A percentile compares a stretch with the other conserved stretches of the same genome.
phyloP scores from a whole-genome alignment of 2,329 filamentous ascomycete species.

The Penicillium sp. region DNA sequence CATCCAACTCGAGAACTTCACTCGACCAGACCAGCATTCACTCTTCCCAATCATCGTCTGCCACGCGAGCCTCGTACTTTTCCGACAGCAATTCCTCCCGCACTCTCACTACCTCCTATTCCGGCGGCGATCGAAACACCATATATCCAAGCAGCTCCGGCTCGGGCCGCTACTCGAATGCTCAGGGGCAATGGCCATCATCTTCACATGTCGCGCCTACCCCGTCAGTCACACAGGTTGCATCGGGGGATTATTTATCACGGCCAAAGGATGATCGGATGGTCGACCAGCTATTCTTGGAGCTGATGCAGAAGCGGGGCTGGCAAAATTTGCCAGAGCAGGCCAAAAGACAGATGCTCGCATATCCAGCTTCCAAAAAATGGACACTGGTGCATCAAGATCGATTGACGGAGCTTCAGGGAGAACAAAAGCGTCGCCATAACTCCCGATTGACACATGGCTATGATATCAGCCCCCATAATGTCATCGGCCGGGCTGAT shows the following conservation, averaged over 20 bases:
- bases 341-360: slow-evolving; percentile 90
- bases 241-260: slow-evolving; percentile 39
- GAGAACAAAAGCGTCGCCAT: slow-evolving; percentile 82
- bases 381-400: slow-evolving; percentile 98
- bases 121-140: slow-evolving; percentile 30
- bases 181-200: slow-evolving; percentile 27
- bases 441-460: slow-evolving; percentile 68
- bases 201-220: slow-evolving; percentile 22
- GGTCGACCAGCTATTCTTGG: slow-evolving; percentile 86
- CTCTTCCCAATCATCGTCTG: slow-evolving; percentile 55
- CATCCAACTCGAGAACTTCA: slow-evolving; percentile 53
- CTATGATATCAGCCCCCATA: slow-evolving; percentile 61
- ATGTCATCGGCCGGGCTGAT: slow-evolving; percentile 62
- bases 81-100: slow-evolving; percentile 51
- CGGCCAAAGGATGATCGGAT: slow-evolving; percentile 59
- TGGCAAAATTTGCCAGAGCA: slow-evolving; percentile 97
- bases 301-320: slow-evolving; percentile 94
- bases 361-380: slow-evolving; percentile 90
- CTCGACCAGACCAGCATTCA: slow-evolving; percentile 64
- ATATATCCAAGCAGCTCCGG: slow-evolving; percentile 22
- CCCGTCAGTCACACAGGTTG: slow-evolving; percentile 23
- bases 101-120: slow-evolving; percentile 37
- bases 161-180: slow-evolving; percentile 27
- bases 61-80: slow-evolving; percentile 55
- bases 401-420: slow-evolving; percentile 86